Percentiles rank a stretch among this genome's conserved stretches.
Conservation (phyloP, 768 basidiomycete genomes). For the Agrocybe praecox region DNA sequence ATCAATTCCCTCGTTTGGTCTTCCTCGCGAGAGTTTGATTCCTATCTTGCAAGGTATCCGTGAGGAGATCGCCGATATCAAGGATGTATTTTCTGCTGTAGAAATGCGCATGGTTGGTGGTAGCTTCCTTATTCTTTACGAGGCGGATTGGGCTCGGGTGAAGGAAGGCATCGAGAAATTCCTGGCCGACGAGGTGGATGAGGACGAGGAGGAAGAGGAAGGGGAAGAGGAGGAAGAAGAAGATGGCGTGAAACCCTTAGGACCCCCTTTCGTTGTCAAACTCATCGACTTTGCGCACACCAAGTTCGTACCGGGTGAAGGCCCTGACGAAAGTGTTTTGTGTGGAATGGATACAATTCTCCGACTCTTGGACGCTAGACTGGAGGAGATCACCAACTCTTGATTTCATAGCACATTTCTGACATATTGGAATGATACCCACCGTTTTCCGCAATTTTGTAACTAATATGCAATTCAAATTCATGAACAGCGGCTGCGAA, state of each 20-base stretch:
- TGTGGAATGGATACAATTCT: constrained; percentile 71
- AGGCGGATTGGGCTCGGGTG: constrained; percentile 46
- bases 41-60: constrained; percentile 60
- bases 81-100: constrained; percentile 44
- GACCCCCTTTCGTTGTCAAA: constrained; percentile 63
- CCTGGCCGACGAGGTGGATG: constrained; percentile 26
- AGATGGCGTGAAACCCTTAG: constrained; percentile 32
- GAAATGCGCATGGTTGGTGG: constrained; percentile 84
- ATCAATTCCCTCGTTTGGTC: constrained; percentile 39
- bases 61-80: constrained; percentile 42
- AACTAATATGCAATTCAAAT: not conserved
- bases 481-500: not conserved
- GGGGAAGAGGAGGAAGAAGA: constrained; percentile 35
- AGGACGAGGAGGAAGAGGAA: constrained; percentile 36
- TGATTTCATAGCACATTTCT: too few species aligned
- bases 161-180: constrained; percentile 41
- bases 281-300: constrained; percentile 98
- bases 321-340: constrained; percentile 80
- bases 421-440: not conserved
- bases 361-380: constrained; percentile 59
- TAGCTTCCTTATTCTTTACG: constrained; percentile 82
- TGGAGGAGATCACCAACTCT: constrained; percentile 22
- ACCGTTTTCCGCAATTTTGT: not conserved
- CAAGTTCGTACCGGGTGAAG: constrained; percentile 61
- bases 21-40: constrained; percentile 55